Base-by-base conservation (phyloP, 106 monocot species). In the Allium fistulosum region DNA sequence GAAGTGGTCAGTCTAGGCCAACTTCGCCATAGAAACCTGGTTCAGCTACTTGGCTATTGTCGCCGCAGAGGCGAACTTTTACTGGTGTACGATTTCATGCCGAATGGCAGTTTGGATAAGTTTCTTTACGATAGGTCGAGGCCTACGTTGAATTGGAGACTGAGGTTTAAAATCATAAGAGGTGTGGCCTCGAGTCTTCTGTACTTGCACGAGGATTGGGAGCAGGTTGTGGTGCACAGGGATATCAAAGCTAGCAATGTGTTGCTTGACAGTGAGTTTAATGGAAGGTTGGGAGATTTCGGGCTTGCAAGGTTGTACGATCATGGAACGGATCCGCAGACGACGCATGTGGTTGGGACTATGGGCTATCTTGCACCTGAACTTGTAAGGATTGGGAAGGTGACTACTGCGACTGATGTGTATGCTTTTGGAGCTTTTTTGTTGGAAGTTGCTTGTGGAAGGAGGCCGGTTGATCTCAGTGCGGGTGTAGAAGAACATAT, bases 341-440 rank as follows among this genome's bases (percentile, higher is more conserved):
- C 94, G 17, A 94, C 94, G 27, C 72, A 87, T 8, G 87, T 90
- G n/a, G 94, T 94, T 17, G 94, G 94, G 7, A 74, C 74, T n/a
- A 58, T 74, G 17, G 73, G 74, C 26, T 74, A 74, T 59, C 17
- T 74, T 17, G 74, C 74, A 16, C 74, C 74, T 1, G 74, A 74
- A 66, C 26, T 74, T 18, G 48, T 50, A 9, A 48, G 64, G 1
- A 73, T 17, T 5, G 74, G 74, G 0, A 74, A 59, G 49, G 74
- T 66, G 1, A 67, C 58, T 13, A 66, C 74, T 9, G 49, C 66
- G 4, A 67, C 66, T 14, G 66, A 74, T 57, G 74, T 74, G 2
- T 74, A 66, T 22, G 74, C 74, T 50, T 67, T 74, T 50, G 74
- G 74, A 11, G 55, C 66, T 13, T 50, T 74, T 14, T 28, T 51